Evolutionary conservation across 2,329 filamentous ascomycete species (phyloP).

Genomic region (Rhynchosporium graminicola): DNA sequence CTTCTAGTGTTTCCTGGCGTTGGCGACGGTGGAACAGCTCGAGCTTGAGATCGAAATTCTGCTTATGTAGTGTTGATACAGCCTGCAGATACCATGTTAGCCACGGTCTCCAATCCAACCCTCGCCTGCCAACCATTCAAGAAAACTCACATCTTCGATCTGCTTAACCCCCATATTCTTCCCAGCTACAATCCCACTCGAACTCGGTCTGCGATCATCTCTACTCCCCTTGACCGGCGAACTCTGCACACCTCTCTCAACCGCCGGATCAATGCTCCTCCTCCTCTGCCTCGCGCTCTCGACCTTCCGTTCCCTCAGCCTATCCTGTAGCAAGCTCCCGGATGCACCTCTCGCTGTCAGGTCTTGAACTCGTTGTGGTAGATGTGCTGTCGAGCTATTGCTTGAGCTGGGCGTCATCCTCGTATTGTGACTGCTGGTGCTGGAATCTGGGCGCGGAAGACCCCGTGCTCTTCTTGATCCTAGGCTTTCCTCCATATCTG

Average conservation of each 20-base stretch:
- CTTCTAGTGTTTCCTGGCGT: slow-evolving; percentile 60
- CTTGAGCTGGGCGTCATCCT: slow-evolving; percentile 35
- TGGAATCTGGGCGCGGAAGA: slow-evolving; percentile 29
- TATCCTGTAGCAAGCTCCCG: slow-evolving; percentile 40
- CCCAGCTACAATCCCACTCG: slow-evolving; percentile 36
- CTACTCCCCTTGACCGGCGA: slow-evolving; percentile 35
- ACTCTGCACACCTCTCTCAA: slow-evolving; percentile 34
- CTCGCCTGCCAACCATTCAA: neutral
- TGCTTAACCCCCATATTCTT: slow-evolving; percentile 65
- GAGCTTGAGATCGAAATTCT: slow-evolving; percentile 76
- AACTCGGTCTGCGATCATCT: slow-evolving; percentile 37
- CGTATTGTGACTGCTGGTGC: slow-evolving; percentile 28
- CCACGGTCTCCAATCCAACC: neutral
- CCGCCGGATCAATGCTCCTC: slow-evolving; percentile 31
- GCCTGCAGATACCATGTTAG: slow-evolving; percentile 46
- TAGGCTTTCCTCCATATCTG: slow-evolving; percentile 26
- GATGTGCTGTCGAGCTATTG: slow-evolving; percentile 26
- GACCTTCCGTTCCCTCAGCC: slow-evolving; percentile 40
- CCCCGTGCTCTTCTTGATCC: slow-evolving; percentile 16
- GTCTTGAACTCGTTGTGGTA: slow-evolving; percentile 18
- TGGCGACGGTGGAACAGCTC: slow-evolving; percentile 71
- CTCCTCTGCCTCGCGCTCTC: slow-evolving; percentile 34
- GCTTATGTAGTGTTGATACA: slow-evolving; percentile 68
- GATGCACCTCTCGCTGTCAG: slow-evolving; percentile 1
- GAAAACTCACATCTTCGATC: slow-evolving; percentile 60